A percentile compares a stretch with the other conserved stretches of the same genome.
These are phyloP conservation scores for Ceriops decandra DNA, from an alignment of 345 rosid species.

Conservation along the genomic window DNA sequence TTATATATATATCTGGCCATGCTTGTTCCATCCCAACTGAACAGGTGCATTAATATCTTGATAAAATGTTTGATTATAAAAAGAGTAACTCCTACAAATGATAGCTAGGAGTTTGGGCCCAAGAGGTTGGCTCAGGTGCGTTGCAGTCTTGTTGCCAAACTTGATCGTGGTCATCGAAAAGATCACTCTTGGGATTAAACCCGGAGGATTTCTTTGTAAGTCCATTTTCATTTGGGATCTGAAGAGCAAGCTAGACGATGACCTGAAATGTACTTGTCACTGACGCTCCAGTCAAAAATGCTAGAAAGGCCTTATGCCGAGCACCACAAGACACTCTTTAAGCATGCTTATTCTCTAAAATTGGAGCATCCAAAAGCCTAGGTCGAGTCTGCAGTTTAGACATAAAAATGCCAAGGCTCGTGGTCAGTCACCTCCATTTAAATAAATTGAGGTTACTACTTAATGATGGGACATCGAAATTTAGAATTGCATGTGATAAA, in stretches of 20 bases:
- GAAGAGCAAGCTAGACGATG: background rate
- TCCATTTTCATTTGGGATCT: background rate
- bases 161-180: no score
- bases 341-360: conserved; percentile 49
- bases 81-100: background rate
- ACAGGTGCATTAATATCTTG: conserved; percentile 7
- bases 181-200: no score
- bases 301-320: conserved; percentile 58
- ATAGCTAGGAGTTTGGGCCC: background rate
- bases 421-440: background rate
- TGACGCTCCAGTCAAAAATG: conserved; percentile 44
- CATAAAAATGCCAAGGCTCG: background rate
- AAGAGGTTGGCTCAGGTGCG: no score
- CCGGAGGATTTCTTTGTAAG: background rate
- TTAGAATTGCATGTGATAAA: background rate
- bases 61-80: background rate
- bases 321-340: conserved; percentile 73
- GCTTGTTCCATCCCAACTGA: conserved; percentile 93
- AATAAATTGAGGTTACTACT: background rate
- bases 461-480: background rate
- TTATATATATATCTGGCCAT: conserved; percentile 43
- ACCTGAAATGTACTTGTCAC: no score
- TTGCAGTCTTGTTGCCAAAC: no score
- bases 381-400: conserved; percentile 50
- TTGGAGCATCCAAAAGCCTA: conserved; percentile 55